Base-by-base conservation (phyloP, 2,329 filamentous ascomycete species). In the Alternaria brassicicola region DNA sequence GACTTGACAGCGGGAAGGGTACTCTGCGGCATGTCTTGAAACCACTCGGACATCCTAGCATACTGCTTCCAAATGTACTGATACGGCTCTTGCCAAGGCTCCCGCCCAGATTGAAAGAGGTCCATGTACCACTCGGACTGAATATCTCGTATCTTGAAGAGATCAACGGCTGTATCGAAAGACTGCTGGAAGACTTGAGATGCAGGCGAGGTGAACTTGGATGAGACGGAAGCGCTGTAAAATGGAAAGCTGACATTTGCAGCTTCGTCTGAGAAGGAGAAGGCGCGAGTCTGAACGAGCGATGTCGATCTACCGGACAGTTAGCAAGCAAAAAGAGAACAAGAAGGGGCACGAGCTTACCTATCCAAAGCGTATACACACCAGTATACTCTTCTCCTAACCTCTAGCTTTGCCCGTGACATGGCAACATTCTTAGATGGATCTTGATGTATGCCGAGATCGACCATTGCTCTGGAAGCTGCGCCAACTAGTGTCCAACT, bases 401-500 rank as follows among this genome's bases (percentile, higher is more conserved):
- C 82, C 66, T 97, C 91, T 12, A 97, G 80, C 43, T 88, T 86
- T 3, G 85, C 81, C 65, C 88, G 89, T 56, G 92, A 87, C 10
- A 88, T 84, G 26, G 87, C 80, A 15, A 89, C 84, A 61, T 89
- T 88, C 55, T 85, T 83, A 0, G 91, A 89, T 3, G 93, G 92
- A 66, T 98, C 94, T 78, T 97, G 94, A 76, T 98, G 95, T 57
- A 96, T 88, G 7, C 95, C 95, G 28, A 97, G 80, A 78, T 99
- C 95, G 21, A 97, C 86, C 71, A 94, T 88, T 6, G 93, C 91
- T 57, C 94, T 87, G 38, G 91, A 91, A 6, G 94, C 93, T 74
- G 95, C 93, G 6, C 94, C 95, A 55, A 97, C 91, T 61, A 97
- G 79, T 64, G 95, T 93, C 93, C 95, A 98, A 68, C 90, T 92